Evolutionary conservation across 495 filamentous ascomycete genomes (phyloP), one percentile per base, ranked within the genome.

Genomic region (Tetracladium setigerum): DNA sequence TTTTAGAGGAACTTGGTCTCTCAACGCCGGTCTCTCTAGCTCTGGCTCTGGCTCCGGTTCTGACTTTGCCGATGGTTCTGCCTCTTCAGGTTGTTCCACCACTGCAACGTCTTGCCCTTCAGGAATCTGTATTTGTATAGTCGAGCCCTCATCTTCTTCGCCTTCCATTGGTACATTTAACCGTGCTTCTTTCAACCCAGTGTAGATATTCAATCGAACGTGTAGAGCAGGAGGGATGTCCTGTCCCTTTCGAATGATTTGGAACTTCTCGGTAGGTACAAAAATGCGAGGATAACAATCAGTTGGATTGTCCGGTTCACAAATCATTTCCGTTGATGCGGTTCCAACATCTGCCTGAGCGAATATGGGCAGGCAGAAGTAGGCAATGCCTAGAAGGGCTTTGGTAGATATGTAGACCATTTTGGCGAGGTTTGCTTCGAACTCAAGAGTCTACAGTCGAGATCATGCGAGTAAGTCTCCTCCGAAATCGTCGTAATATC

Each of bases 271-370:
- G 0, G 78, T 85, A 1, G 82, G 64, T 19, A 72, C 66, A 50
- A 86, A 85, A 33, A 78, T 48, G 45, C 69, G 70, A 16, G 82
- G 81, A 54, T 85, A 84, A 57, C 82, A 86, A 30, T 78, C 77
- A 27, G 68, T 63, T 1, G 71, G 65, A 54, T 81, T 67, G 27
- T 64, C 58, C 15, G 74, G 75, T 52, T 82, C 78, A 47, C 82
- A 86, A 54, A 86, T 82, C n/a, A 83, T 63, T 24, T 81, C 71
- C 15, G 60, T 44, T 8, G 48, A 39, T 42, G 45, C 41, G 1
- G 55, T 14, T 16, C 45, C 36, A 0, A 49, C 40, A 12, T 41
- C 37, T 1, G 50, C 57, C 38, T 22, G 33, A 8, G 39, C 41
- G 11, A 54, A 30, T 24, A 49, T 18, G 38, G 48, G 51, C 9